Evolutionary conservation across 768 basidiomycete genomes (phyloP).

Genomic region (Cystobasidium onofrii): DNA sequence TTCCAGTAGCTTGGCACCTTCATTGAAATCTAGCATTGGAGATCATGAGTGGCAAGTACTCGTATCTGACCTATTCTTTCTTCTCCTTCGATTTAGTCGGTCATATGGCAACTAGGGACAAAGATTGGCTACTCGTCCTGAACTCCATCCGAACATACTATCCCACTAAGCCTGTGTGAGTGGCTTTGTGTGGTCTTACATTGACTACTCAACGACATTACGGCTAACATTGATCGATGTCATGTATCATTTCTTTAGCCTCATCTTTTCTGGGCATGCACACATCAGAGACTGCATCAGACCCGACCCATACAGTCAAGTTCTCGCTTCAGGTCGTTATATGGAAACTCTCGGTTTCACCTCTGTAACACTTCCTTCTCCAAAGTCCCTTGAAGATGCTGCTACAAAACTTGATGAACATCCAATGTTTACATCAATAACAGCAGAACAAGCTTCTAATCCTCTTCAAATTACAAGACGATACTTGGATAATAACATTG

Average conservation of each 20-base stretch:
- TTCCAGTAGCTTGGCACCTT: conserved; percentile 64
- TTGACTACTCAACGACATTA: too few species aligned
- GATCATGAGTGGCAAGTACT: background rate
- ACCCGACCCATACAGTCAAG: conserved; percentile 68
- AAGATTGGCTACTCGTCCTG: conserved; percentile 66
- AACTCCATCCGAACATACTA: conserved; percentile 66
- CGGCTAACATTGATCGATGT: too few species aligned
- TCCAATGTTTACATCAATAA: conserved; percentile 59
- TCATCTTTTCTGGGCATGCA: conserved; percentile 65
- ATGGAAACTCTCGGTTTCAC: conserved; percentile 87
- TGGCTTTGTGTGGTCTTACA: background rate
- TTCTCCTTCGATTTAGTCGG: conserved; percentile 22
- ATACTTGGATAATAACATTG: conserved; percentile 46
- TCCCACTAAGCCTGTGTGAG: conserved; percentile 61
- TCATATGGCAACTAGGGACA: conserved; percentile 70
- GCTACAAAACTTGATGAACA: background rate
- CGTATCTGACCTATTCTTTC: too few species aligned
- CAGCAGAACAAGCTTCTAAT: conserved; percentile 61
- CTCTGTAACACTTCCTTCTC: conserved; percentile 48
- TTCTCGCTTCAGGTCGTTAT: conserved; percentile 74
- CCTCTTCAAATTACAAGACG: conserved; percentile 17
- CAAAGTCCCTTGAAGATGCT: too few species aligned
- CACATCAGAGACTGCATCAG: conserved; percentile 59
- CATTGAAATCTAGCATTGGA: background rate
- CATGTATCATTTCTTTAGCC: too few species aligned